Evolutionary conservation across 768 basidiomycete genomes (phyloP), one percentile per base, ranked within the genome.

Genomic region (Flagelloscypha sp.): DNA sequence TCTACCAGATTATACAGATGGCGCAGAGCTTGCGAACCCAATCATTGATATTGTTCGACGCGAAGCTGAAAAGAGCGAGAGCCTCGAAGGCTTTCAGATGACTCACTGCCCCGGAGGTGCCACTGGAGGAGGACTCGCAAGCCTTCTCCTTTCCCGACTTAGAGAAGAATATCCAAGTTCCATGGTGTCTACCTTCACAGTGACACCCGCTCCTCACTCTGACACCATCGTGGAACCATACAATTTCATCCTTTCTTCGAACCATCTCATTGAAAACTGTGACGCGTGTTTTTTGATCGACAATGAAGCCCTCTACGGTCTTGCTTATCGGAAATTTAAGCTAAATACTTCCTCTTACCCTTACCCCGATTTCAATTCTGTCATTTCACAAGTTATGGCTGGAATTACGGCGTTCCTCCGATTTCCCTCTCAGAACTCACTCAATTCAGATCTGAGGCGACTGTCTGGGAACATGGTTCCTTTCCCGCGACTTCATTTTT

Each of bases 401-500:
- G 94, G 94, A 30, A 80, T 93, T 33, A 93, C 85, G 52, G 94
- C 90, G 2, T 84, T 85, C 48, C 63, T 93, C 39, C 82, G 89
- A 25, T 90, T 93, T 68, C 87, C 90, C n/a, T 89, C 89, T 20
- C 89, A 92, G 55, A 24, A 42, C 27, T 15, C 36, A 3, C 32
- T 16, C 42, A 86, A 83, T n/a, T n/a, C n/a, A 29, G 90, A 93
- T 51, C 64, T 93, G 24, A 76, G 89, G 37, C 92, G 93, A 56
- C 73, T 98, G 29, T 86, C 76, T 30, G 81, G 94, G 75, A 98
- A 98, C 59, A 72, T 97, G 35, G 69, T 98, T 42, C 94, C 94
- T 0, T 99, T 98, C 73, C 94, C 94, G 46, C 89, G 92, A 41
- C 83, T 84, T 57, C 35, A 74, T 59, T n/a, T n/a, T n/a, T n/a